Base-by-base conservation (phyloP, 2,329 filamentous ascomycete genomes). In the Botryotinia calthae region DNA sequence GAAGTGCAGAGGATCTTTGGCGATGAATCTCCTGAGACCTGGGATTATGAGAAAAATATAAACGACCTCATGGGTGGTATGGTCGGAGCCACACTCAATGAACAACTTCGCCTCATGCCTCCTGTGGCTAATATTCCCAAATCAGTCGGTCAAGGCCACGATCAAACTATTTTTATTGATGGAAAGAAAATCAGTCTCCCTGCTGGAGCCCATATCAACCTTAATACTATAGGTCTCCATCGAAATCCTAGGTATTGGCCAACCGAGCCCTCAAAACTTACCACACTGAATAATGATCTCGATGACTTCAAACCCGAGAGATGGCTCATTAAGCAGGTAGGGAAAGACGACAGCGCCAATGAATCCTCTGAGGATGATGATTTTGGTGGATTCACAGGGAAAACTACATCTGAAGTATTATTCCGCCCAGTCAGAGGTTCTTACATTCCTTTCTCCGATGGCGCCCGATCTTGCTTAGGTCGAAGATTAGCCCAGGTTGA, bases 121-220 rank as follows among this genome's bases (percentile, higher is more conserved):
- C 89, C 93, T 0, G 90, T 93, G 28, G 84, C 89, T 61, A 87
- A 87, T 70, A 90, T 96, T 40, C 93, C 93, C 42, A 96, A 96
- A 82, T 86, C 84, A 70, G 86, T 88, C 7, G 79, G 82, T 4
- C 80, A 82, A 3, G 78, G 80, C 2, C 79, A 83, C 34, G 85
- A 86, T 69, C 90, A 94, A 81, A 80, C 84, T 31, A 79, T 95
- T 59, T 85, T 81, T 3, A 70, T 78, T 37, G 74, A 79, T 61
- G 76, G 76, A n/a, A 75, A 75, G 48, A 70, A 74, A 48, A 63
- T 76, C n/a, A 74, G 34, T 1, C 63, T 79, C 6, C 76, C 75
- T 18, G 69, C 70, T 34, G 81, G 80, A 54, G 81, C 81, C 10
- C 81, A 83, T 73, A 80, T 89, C 44, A 84, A 81, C 25, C 79